Percentiles rank a stretch among this genome's conserved stretches.
Conservation (phyloP, 2,329 filamentous ascomycete genomes). For the Endoconidiophora laricicola region DNA sequence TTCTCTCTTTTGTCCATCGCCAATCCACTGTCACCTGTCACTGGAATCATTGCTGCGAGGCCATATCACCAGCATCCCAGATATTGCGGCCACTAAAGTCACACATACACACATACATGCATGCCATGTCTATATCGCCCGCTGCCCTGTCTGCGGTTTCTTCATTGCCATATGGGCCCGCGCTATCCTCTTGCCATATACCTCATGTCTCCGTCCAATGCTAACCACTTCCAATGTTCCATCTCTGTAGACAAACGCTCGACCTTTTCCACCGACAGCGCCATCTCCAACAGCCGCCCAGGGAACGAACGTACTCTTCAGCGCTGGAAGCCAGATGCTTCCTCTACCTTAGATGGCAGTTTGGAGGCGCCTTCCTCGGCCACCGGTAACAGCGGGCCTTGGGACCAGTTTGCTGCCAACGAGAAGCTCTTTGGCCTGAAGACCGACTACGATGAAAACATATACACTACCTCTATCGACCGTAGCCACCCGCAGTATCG, state of each 20-base stretch:
- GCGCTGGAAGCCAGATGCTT: constrained; percentile 59
- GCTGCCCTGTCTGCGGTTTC: too few species aligned
- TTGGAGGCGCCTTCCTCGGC: constrained; percentile 40
- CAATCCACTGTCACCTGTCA: background rate
- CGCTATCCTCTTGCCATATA: too few species aligned
- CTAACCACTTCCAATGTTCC: background rate
- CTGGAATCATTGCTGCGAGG: background rate
- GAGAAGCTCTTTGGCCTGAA: constrained; percentile 73
- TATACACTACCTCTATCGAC: constrained; percentile 87
- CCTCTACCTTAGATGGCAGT: constrained; percentile 45
- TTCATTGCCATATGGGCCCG: too few species aligned
- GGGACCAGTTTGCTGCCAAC: constrained; percentile 93
- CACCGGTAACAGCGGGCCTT: constrained; percentile 25
- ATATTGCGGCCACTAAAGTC: background rate
- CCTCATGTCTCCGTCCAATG: too few species aligned
- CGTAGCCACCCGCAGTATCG: constrained; percentile 68
- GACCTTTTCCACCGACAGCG: constrained; percentile 70
- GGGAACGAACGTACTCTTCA: constrained; percentile 61
- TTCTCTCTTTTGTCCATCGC: background rate
- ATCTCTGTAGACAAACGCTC: constrained; percentile 31
- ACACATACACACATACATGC: background rate
- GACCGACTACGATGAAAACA: constrained; percentile 83
- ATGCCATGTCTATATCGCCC: background rate
- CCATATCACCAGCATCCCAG: background rate
- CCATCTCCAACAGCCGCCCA: constrained; percentile 62